These are phyloP conservation scores for Allantophomopsis lycopodina DNA, from an alignment of 2,329 filamentous ascomycete species.

Conservation along the genomic window DNA sequence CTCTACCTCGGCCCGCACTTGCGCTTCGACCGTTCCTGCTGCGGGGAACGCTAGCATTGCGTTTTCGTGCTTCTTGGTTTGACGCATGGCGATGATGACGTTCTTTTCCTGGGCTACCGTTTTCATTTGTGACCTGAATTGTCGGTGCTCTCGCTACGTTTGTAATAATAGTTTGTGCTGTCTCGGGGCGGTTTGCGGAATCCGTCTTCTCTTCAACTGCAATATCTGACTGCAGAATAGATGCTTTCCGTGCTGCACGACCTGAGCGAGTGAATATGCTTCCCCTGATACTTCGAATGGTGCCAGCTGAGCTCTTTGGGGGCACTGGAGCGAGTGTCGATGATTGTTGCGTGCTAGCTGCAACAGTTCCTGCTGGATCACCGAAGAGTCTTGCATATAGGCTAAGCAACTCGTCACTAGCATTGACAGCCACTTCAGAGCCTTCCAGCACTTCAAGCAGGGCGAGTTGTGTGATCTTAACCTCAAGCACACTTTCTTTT, in stretches of 20 bases:
- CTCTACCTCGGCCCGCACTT: slow-evolving; percentile 28
- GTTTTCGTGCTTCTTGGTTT: slow-evolving; percentile 21
- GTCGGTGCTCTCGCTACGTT: slow-evolving; percentile 33
- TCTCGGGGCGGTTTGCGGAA: slow-evolving; percentile 15
- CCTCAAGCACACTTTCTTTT: slow-evolving; percentile 77
- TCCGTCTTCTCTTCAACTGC: slow-evolving; percentile 16
- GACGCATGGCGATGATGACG: slow-evolving; percentile 7
- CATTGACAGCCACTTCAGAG: slow-evolving; percentile 74
- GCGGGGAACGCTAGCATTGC: slow-evolving; percentile 21
- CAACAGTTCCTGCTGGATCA: slow-evolving; percentile 24
- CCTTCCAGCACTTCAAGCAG: slow-evolving; percentile 76
- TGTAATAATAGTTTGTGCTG: slow-evolving; percentile 12
- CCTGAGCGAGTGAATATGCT: slow-evolving; percentile 62
- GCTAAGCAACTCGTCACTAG: slow-evolving; percentile 70
- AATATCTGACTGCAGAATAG: slow-evolving; percentile 18
- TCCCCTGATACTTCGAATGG: slow-evolving; percentile 53
- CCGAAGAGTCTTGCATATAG: slow-evolving; percentile 76
- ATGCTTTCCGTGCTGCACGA: slow-evolving; percentile 26
- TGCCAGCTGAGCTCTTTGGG: slow-evolving; percentile 59
- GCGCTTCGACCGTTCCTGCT: slow-evolving; percentile 37
- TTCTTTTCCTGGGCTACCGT: slow-evolving; percentile 24
- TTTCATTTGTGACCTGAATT: slow-evolving; percentile 66
- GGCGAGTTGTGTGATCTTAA: slow-evolving; percentile 88
- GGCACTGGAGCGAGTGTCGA: slow-evolving; percentile 25
- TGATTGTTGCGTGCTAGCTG: slow-evolving; percentile 16